Evolutionary conservation across 768 basidiomycete genomes (phyloP).

Genomic region (Boletus rex-veris): DNA sequence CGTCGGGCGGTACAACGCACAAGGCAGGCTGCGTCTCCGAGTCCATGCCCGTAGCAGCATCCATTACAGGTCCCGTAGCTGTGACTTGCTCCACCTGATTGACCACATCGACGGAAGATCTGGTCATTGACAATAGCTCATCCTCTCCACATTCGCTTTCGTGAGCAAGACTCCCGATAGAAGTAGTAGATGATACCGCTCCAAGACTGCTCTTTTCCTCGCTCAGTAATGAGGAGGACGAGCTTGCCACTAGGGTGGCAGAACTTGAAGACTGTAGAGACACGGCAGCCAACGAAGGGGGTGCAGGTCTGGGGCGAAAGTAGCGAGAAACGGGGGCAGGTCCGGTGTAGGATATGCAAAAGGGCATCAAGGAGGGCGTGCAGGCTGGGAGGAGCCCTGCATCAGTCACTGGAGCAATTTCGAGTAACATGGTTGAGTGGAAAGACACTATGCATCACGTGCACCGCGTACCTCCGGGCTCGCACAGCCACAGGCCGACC

Average conservation of each 20-base stretch:
- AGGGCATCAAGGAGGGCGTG: conserved; percentile 77
- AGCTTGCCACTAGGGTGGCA: conserved; percentile 9
- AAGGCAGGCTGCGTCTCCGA: conserved; percentile 13
- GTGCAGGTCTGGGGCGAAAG: conserved; percentile 51
- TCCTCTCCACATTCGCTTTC: background rate
- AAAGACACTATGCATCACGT: conserved; percentile 2
- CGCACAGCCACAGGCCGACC: conserved; percentile 8
- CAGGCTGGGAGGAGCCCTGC: conserved; percentile 33
- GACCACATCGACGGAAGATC: background rate
- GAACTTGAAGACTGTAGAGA: conserved; percentile 11
- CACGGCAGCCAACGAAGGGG: conserved; percentile 12
- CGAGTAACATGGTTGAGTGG: conserved; percentile 10
- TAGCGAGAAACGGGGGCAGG: conserved; percentile 72
- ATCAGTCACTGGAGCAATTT: conserved; percentile 17
- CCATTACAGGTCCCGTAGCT: background rate
- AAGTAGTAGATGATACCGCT: conserved; percentile 5
- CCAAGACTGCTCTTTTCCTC: conserved; percentile 5
- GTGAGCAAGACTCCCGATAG: background rate
- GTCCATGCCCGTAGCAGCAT: background rate
- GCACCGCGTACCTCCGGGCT: background rate
- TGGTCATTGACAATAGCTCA: background rate
- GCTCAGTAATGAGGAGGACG: conserved; percentile 6
- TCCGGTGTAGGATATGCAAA: conserved; percentile 69
- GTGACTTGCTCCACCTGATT: background rate
- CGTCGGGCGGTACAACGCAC: background rate